Evolutionary conservation across 192 early-diverging fungal species (phyloP).

Genomic region (Linnemannia zychae): DNA sequence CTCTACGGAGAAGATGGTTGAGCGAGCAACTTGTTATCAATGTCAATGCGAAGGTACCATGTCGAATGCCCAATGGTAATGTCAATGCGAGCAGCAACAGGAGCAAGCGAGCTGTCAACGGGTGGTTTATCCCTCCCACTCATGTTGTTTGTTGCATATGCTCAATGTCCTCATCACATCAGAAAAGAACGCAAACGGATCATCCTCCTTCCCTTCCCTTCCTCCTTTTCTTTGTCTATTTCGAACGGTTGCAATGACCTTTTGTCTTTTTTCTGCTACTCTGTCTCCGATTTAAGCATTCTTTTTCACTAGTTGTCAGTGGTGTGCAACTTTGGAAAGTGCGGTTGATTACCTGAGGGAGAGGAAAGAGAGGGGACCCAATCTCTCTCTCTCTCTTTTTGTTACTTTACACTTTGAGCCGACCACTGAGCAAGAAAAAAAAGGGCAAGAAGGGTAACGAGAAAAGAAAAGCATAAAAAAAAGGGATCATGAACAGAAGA

Average conservation of each 20-base stretch:
- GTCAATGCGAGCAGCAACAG: not conserved
- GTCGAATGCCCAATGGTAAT: not conserved
- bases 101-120: not conserved
- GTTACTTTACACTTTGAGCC: conserved; percentile 2
- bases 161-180: not conserved
- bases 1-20: no score
- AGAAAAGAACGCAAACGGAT: not conserved
- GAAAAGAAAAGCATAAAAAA: not conserved
- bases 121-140: not conserved
- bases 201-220: not conserved
- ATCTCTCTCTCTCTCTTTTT: not conserved
- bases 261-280: not conserved
- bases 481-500: not conserved
- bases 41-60: no score
- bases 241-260: not conserved
- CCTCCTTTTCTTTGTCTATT: not conserved
- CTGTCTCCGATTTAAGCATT: not conserved
- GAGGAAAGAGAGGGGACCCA: not conserved
- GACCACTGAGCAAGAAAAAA: not conserved
- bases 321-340: not conserved
- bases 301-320: not conserved
- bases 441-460: not conserved
- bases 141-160: not conserved
- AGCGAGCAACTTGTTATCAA: no score
- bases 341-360: not conserved